These are phyloP conservation scores for Dendrostoma leiphaemia DNA, from an alignment of 2,329 filamentous ascomycete species.

Conservation along the genomic window DNA sequence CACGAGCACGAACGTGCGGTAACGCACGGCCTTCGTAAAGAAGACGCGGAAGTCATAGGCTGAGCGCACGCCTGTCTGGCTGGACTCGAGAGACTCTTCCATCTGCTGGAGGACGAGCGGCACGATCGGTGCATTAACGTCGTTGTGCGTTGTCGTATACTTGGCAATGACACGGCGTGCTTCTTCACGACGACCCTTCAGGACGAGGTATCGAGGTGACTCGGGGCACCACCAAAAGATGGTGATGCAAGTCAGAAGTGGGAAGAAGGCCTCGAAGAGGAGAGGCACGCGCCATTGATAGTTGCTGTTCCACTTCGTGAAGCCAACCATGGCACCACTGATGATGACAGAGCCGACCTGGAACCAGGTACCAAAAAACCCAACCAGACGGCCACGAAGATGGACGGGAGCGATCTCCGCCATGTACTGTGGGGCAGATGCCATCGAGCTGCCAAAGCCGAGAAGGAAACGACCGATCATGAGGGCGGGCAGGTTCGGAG, in stretches of 20 bases:
- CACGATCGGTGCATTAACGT: conserved; percentile 39
- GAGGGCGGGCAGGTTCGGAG: conserved; percentile 31
- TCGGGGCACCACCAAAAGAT: conserved; percentile 40
- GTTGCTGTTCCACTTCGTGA: conserved; percentile 35
- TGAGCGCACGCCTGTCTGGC: conserved; percentile 32
- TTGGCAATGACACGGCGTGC: conserved; percentile 34
- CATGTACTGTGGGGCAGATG: conserved; percentile 28
- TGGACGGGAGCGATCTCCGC: conserved; percentile 28
- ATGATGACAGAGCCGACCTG: conserved; percentile 42
- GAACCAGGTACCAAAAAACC: conserved; percentile 46
- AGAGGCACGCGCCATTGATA: conserved; percentile 37
- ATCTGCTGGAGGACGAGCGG: conserved; percentile 40
- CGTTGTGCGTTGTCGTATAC: conserved; percentile 39
- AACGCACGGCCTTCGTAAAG: conserved; percentile 41
- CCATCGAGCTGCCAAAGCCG: conserved; percentile 31
- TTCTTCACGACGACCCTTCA: conserved; percentile 31
- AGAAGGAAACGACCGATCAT: conserved; percentile 35
- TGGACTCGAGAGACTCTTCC: conserved; percentile 41
- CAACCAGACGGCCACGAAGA: conserved; percentile 42
- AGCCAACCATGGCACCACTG: conserved; percentile 40
- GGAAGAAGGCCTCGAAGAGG: conserved; percentile 46
- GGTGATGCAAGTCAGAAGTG: conserved; percentile 41
- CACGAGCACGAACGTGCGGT: conserved; percentile 40
- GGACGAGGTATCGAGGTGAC: conserved; percentile 32
- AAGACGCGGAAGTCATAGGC: conserved; percentile 47